phyloP scores from a whole-genome alignment of 225 moss, liverwort and hornwort genomes.

The Climacium dendroides region DNA sequence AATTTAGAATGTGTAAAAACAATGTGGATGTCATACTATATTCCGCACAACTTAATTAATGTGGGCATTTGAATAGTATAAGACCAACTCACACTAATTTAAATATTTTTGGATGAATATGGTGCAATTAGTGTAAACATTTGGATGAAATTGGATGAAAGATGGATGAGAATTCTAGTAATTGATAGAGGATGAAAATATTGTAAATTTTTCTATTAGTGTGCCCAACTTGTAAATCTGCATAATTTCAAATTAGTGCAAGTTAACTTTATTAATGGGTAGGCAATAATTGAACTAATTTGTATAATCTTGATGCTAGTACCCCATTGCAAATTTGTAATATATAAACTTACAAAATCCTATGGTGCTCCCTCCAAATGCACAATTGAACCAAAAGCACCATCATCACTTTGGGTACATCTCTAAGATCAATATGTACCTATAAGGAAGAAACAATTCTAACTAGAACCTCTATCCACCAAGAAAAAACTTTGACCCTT shows the following conservation, averaged over 20 bases:
- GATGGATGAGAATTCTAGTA: too few species aligned
- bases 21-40: not conserved
- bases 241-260: not conserved
- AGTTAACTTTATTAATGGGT: fast-evolving
- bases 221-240: not conserved
- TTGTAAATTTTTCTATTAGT: fast-evolving
- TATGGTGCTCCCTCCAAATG: fast-evolving
- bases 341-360: too few species aligned
- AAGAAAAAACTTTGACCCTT: not conserved
- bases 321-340: too few species aligned
- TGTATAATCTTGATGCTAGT: fast-evolving
- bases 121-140: not conserved
- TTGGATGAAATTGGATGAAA: not conserved
- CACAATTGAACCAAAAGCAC: fast-evolving
- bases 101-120: not conserved
- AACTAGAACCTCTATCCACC: not conserved
- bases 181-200: not conserved
- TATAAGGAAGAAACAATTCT: not conserved
- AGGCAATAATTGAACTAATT: not conserved
- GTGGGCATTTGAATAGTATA: not conserved
- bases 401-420: not conserved
- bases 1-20: not conserved
- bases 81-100: not conserved
- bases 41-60: not conserved
- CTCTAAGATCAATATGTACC: not conserved